Percentiles rank a stretch among this genome's conserved stretches.
These are phyloP conservation scores for Sclerotinia subarctica DNA, from an alignment of 2,329 filamentous ascomycete species.

Conservation along the genomic window DNA sequence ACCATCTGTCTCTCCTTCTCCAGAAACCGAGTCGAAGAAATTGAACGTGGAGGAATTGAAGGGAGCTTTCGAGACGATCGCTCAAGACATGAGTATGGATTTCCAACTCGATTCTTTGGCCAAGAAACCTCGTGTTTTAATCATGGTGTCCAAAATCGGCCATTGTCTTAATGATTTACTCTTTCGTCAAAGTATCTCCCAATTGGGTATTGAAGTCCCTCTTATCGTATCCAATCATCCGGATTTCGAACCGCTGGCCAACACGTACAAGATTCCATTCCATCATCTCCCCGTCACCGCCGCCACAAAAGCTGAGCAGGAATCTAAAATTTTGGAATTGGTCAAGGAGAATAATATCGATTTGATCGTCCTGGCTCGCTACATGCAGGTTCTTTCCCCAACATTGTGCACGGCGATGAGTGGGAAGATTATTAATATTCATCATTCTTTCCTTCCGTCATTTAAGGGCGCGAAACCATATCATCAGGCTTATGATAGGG, in stretches of 20 bases:
- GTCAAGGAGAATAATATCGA: conserved; percentile 68
- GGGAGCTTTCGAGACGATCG: conserved; percentile 58
- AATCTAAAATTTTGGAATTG: conserved; percentile 67
- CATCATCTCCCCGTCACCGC: conserved; percentile 75
- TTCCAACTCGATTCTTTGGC: conserved; percentile 67
- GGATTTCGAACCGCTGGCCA: conserved; percentile 66
- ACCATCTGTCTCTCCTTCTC: conserved; percentile 44
- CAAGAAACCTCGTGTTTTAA: conserved; percentile 71
- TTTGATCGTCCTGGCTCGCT: conserved; percentile 75
- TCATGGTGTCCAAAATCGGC: conserved; percentile 88
- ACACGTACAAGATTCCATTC: conserved; percentile 74
- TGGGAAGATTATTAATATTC: conserved; percentile 87
- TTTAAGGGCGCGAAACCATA: conserved; percentile 90
- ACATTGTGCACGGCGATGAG: conserved; percentile 74
- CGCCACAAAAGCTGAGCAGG: conserved; percentile 74
- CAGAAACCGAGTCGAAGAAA: conserved; percentile 20
- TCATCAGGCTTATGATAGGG: conserved; percentile 81
- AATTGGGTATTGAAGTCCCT: conserved; percentile 69
- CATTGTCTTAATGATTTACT: conserved; percentile 83
- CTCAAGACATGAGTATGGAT: conserved; percentile 62
- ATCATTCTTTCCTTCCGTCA: conserved; percentile 79
- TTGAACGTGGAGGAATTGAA: conserved; percentile 50
- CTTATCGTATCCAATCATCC: conserved; percentile 80
- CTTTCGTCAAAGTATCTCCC: conserved; percentile 71
- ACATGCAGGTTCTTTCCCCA: conserved; percentile 83